phyloP scores from a whole-genome alignment of 306 rosid species.

The Prunus mira region DNA sequence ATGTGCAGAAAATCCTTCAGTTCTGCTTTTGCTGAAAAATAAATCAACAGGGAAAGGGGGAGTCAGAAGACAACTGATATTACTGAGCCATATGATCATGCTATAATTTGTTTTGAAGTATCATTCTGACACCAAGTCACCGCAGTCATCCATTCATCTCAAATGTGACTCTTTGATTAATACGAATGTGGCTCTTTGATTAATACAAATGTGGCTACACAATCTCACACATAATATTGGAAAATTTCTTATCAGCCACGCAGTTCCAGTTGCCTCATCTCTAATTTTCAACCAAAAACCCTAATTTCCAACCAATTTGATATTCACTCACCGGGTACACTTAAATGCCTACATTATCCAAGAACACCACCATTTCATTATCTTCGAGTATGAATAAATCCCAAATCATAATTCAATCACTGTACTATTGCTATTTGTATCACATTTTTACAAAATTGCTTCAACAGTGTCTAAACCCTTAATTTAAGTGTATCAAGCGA shows the following conservation, averaged over 20 bases:
- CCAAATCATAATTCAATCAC: neutral
- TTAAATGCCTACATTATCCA: neutral
- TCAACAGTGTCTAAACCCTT: conserved; percentile 20
- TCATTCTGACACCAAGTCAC: neutral
- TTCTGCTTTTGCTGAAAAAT: conserved; percentile 43
- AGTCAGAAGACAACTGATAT: neutral
- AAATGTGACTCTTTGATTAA: neutral
- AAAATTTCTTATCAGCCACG: neutral
- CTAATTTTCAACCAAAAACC: conserved; percentile 2
- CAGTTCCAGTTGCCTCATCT: neutral
- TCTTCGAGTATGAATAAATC: neutral
- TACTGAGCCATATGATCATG: neutral
- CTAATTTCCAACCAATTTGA: neutral
- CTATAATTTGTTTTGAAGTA: neutral
- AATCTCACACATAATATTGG: neutral
- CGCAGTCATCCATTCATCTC: neutral
- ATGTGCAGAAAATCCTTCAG: conserved; percentile 82
- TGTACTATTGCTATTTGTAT: neutral
- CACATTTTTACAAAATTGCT: neutral
- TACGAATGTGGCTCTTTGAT: neutral
- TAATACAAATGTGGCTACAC: neutral
- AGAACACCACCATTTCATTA: neutral
- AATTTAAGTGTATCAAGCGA: conserved; percentile 8
- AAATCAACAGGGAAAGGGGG: neutral
- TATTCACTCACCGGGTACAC: neutral